These are phyloP conservation scores for Eucalyptus urophylla DNA, from an alignment of 345 rosid species.

Conservation along the genomic window DNA sequence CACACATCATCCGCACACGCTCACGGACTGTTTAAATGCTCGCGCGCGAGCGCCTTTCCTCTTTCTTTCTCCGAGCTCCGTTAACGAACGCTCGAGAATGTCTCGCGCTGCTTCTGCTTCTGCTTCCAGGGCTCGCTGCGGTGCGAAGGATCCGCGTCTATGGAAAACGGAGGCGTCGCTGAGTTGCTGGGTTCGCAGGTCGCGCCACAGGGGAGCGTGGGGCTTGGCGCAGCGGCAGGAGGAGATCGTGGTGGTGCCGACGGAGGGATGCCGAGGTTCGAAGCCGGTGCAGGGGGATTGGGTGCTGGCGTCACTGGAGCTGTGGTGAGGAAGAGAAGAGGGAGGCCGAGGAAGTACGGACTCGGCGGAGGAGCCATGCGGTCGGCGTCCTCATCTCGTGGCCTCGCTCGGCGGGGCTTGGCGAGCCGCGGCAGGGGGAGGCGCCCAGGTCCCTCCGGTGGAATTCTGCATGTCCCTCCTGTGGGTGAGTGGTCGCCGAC, in stretches of 20 bases:
- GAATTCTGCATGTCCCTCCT: background rate
- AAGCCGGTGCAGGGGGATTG: background rate
- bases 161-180: background rate
- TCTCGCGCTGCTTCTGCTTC: background rate
- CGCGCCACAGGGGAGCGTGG: background rate
- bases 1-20: background rate
- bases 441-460: constrained; percentile 17
- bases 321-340: background rate
- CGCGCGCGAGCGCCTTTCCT: background rate
- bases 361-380: background rate
- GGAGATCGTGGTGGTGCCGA: background rate
- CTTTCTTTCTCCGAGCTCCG: background rate
- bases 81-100: background rate
- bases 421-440: constrained; percentile 17
- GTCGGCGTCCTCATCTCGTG: background rate
- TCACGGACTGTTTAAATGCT: background rate
- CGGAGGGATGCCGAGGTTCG: background rate
- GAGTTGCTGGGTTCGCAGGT: background rate
- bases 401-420: background rate
- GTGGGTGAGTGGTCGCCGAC: background rate
- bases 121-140: background rate
- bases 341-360: background rate
- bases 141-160: background rate
- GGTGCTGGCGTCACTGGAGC: background rate
- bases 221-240: background rate